Evolutionary conservation across 768 basidiomycete genomes (phyloP).

Genomic region (Serendipita sp.): DNA sequence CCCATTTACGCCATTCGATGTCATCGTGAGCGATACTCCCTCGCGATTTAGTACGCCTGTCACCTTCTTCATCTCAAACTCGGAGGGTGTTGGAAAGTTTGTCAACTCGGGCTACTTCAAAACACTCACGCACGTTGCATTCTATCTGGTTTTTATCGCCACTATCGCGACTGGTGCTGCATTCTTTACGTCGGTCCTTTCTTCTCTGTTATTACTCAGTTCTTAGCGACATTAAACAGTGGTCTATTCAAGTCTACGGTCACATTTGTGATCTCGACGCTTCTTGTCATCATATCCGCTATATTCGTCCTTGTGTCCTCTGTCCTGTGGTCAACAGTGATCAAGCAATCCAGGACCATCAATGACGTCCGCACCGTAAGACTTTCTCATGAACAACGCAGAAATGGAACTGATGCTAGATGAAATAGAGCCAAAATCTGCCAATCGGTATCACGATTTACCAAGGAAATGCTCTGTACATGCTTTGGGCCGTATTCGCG

Average conservation of each 20-base stretch:
- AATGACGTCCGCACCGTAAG: conserved; percentile 35
- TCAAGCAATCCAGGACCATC: conserved; percentile 45
- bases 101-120: conserved; percentile 46
- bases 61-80: conserved; percentile 19
- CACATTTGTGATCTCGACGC: conserved; percentile 52
- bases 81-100: conserved; percentile 31
- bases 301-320: conserved; percentile 52
- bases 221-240: conserved; percentile 24
- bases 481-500: conserved; percentile 64
- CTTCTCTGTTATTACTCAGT: background rate
- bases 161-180: conserved; percentile 52
- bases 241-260: conserved; percentile 49
- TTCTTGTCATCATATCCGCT: conserved; percentile 43
- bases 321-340: conserved; percentile 61
- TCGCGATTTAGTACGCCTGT: conserved; percentile 35
- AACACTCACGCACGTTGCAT: conserved; percentile 48
- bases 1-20: conserved; percentile 48
- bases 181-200: conserved; percentile 41
- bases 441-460: conserved; percentile 50
- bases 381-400: background rate
- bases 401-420: background rate
- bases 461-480: conserved; percentile 43
- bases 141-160: conserved; percentile 60
- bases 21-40: conserved; percentile 51
- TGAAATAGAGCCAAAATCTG: conserved; percentile 19